Conservation (phyloP, 306 rosid genomes). For the Ziziphus jujuba region DNA sequence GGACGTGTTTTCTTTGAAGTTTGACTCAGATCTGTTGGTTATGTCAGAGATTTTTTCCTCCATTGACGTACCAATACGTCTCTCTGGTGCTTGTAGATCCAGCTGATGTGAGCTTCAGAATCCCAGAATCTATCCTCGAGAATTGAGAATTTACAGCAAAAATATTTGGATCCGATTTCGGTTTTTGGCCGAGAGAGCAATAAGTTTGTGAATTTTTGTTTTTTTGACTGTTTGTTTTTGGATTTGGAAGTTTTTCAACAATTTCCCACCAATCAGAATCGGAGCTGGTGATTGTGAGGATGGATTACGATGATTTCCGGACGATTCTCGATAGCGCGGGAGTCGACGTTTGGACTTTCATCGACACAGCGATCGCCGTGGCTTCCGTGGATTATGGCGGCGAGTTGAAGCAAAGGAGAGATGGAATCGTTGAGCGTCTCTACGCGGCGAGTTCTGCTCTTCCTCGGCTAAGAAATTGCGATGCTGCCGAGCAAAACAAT, state of each 20-base stretch:
- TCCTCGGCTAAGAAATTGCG: slow-evolving; percentile 48
- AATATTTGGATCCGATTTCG: too few relatives aligned
- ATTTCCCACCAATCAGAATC: neutral
- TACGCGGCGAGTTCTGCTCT: slow-evolving; percentile 44
- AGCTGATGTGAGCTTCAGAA: too few relatives aligned
- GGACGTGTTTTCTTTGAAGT: too few relatives aligned
- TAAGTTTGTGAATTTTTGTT: too few relatives aligned
- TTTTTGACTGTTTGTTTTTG: neutral
- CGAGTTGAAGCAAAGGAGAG: slow-evolving; percentile 72
- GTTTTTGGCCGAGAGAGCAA: too few relatives aligned
- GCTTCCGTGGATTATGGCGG: slow-evolving; percentile 61
- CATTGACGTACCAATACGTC: too few relatives aligned
- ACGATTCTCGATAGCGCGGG: slow-evolving; percentile 68
- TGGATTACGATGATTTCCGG: slow-evolving; percentile 92
- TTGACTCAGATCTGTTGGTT: too few relatives aligned
- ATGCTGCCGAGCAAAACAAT: slow-evolving; percentile 11
- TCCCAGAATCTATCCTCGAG: too few relatives aligned
- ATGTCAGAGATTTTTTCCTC: too few relatives aligned
- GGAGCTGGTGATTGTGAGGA: slow-evolving; percentile 8
- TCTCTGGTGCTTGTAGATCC: too few relatives aligned
- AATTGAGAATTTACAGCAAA: too few relatives aligned
- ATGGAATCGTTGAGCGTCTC: slow-evolving; percentile 74
- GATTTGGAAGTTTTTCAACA: neutral
- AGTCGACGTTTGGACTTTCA: slow-evolving; percentile 81
- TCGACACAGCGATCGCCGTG: slow-evolving; percentile 81